phyloP scores from a whole-genome alignment of 139 green algal species.

The Volvox reticuliferus region DNA sequence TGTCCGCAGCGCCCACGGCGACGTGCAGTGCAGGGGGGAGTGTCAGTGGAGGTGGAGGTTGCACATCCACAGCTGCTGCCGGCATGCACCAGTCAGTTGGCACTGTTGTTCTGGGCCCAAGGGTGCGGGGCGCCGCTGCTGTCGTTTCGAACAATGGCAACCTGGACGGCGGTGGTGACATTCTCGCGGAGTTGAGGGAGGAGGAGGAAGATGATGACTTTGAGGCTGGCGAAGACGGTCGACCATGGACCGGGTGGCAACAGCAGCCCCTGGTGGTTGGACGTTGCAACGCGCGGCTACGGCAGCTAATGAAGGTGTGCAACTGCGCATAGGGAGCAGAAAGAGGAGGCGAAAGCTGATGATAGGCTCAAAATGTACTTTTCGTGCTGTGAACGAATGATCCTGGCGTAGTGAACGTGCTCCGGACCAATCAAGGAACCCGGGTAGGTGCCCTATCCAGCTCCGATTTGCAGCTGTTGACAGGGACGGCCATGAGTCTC shows the following conservation, averaged over 20 bases:
- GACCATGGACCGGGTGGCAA: conserved; percentile 22
- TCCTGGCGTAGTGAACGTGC: no score
- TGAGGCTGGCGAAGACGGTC: neutral
- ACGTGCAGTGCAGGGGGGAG: neutral
- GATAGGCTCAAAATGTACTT: no score
- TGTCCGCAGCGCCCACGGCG: neutral
- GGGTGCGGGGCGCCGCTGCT: neutral
- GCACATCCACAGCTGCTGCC: no score
- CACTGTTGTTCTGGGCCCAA: neutral
- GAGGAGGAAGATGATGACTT: neutral
- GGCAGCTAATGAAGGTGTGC: conserved; percentile 37
- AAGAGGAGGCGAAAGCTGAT: no score
- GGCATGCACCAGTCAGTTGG: no score
- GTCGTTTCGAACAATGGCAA: neutral
- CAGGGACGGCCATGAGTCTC: no score
- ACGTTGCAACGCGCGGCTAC: conserved; percentile 29
- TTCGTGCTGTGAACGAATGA: no score
- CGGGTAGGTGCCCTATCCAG: no score
- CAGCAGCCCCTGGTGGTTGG: conserved; percentile 39
- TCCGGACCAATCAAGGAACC: no score
- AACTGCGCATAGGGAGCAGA: no score
- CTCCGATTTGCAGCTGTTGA: no score
- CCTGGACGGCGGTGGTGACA: neutral
- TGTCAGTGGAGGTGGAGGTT: neutral
- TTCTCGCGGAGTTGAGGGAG: neutral